Evolutionary conservation across 805 yeast genomes (phyloP).

Genomic region (Yamadazyma philogaea): DNA sequence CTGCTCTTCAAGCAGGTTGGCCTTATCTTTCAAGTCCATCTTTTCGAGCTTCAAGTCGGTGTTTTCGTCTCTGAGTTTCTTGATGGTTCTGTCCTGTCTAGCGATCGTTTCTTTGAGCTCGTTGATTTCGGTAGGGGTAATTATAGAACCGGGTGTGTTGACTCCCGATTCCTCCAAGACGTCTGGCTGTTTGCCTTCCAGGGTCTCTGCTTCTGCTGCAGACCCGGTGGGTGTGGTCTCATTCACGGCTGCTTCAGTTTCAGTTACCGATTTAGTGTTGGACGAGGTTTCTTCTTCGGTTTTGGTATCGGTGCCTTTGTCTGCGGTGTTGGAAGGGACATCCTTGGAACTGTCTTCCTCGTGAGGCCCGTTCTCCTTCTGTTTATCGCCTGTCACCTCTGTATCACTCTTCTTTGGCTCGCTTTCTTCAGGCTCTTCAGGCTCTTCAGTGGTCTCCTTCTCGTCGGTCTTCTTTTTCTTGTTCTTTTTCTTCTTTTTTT

Average conservation of each 20-base stretch:
- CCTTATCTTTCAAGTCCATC: slow-evolving; percentile 37
- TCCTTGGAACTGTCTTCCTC: no score
- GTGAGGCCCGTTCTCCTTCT: neutral
- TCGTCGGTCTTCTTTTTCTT: slow-evolving; percentile 15
- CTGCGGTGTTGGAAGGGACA: no score
- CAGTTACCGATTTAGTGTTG: no score
- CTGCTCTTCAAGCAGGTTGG: slow-evolving; percentile 27
- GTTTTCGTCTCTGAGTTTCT: slow-evolving; percentile 38
- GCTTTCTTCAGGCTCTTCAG: slow-evolving; percentile 13
- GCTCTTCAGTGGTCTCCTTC: slow-evolving; percentile 2
- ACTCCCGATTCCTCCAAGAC: slow-evolving; percentile 2
- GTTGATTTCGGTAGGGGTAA: slow-evolving; percentile 11
- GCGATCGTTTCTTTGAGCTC: slow-evolving; percentile 25
- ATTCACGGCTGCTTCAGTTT: no score
- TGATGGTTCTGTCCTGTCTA: slow-evolving; percentile 33
- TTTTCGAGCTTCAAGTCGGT: slow-evolving; percentile 38
- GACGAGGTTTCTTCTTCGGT: neutral
- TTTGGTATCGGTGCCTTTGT: neutral
- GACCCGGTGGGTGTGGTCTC: no score
- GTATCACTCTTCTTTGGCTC: slow-evolving; percentile 3
- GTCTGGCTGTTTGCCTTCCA: no score
- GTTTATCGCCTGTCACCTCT: neutral
- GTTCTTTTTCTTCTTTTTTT: slow-evolving; percentile 44
- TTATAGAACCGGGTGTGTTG: neutral
- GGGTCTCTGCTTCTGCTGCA: no score